A percentile compares a stretch with the other conserved stretches of the same genome.
Conservation (phyloP, 2,329 filamentous ascomycete species). For the Metarhizium album region DNA sequence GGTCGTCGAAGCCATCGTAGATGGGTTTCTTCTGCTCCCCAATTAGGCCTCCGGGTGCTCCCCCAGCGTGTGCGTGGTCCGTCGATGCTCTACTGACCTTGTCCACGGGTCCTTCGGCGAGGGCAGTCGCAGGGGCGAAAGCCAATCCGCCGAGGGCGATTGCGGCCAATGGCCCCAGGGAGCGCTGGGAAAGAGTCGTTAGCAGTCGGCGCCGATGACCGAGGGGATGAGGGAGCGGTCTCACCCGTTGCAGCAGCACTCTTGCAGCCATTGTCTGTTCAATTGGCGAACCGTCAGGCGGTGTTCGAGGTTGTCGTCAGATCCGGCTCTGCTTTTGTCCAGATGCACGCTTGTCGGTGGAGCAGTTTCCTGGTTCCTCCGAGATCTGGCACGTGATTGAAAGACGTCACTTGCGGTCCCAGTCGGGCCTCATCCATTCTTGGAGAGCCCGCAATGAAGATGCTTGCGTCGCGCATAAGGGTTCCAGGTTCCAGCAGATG, state of each 20-base stretch:
- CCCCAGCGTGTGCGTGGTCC: background rate
- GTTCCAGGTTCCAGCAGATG: no score
- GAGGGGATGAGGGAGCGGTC: constrained; percentile 9
- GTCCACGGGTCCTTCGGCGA: constrained; percentile 38
- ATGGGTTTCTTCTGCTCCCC: constrained; percentile 52
- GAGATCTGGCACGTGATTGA: constrained; percentile 8
- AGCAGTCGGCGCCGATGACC: constrained; percentile 16
- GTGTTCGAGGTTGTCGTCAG: constrained; percentile 14
- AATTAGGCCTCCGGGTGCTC: background rate
- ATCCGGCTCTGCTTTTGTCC: constrained; percentile 3
- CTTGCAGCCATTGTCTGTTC: constrained; percentile 43
- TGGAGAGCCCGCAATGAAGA: background rate
- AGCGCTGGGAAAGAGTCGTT: constrained; percentile 30
- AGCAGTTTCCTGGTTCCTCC: constrained; percentile 8
- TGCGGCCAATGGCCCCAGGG: constrained; percentile 42
- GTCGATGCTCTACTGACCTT: constrained; percentile 17
- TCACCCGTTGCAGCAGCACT: constrained; percentile 47
- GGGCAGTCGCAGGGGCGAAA: constrained; percentile 35
- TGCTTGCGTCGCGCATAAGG: background rate
- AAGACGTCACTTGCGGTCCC: constrained; percentile 1
- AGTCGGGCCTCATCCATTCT: no score
- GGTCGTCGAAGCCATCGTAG: constrained; percentile 59
- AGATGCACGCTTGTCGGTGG: constrained; percentile 4
- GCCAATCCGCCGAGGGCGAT: constrained; percentile 37
- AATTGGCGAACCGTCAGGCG: constrained; percentile 29